Percentiles rank a stretch among this genome's conserved stretches.
These are phyloP conservation scores for Diaporthe sp. DNA, from an alignment of 2,329 filamentous ascomycete species.

Conservation along the genomic window DNA sequence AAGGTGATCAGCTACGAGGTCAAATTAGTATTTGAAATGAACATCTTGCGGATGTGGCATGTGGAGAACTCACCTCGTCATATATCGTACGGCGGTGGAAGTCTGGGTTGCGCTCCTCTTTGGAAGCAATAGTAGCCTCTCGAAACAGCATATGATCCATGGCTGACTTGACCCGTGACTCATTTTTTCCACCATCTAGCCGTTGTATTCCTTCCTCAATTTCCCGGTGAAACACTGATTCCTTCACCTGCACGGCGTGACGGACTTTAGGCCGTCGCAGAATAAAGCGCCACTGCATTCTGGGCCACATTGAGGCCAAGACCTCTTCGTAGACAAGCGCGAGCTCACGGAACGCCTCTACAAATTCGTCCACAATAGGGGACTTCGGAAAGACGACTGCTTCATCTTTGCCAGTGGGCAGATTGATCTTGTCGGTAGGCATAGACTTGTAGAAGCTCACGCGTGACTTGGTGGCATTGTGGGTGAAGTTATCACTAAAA, in stretches of 20 bases:
- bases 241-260: conserved; percentile 39
- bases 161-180: conserved; percentile 39
- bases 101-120: conserved; percentile 46
- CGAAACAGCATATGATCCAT: conserved; percentile 51
- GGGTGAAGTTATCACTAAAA: conserved; percentile 5
- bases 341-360: conserved; percentile 17
- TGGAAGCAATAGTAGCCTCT: conserved; percentile 48
- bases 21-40: neutral
- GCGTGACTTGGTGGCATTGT: conserved; percentile 2
- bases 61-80: conserved; percentile 45
- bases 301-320: conserved; percentile 1
- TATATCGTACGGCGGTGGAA: conserved; percentile 48
- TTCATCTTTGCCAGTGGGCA: neutral
- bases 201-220: conserved; percentile 42
- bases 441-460: neutral
- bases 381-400: neutral
- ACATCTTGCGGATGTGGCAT: neutral
- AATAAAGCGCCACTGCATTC: conserved; percentile 9
- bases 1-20: neutral
- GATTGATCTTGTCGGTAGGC: neutral
- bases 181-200: conserved; percentile 39
- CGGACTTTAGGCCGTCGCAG: neutral
- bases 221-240: conserved; percentile 41
- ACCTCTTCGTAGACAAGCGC: conserved; percentile 2
- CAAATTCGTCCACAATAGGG: neutral